These are phyloP conservation scores for Rhizopogon vesiculosus DNA, from an alignment of 768 basidiomycete genomes.

Conservation along the genomic window DNA sequence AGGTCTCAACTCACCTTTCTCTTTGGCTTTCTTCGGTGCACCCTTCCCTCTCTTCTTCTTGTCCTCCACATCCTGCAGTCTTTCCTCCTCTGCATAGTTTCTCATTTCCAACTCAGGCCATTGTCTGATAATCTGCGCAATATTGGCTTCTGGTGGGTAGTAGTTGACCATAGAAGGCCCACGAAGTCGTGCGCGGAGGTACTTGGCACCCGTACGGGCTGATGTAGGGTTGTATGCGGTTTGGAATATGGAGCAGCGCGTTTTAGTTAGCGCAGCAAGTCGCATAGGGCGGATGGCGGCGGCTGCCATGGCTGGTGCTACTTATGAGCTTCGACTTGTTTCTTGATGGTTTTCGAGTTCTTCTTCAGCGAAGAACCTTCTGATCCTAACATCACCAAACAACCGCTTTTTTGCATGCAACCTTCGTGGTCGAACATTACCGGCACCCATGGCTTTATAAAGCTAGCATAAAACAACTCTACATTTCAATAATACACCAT, in stretches of 20 bases:
- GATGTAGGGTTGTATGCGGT: slow-evolving; percentile 84
- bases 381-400: slow-evolving; percentile 27
- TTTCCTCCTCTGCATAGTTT: slow-evolving; percentile 62
- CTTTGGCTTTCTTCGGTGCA: slow-evolving; percentile 75
- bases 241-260: slow-evolving; percentile 76
- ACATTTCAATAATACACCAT: not conserved
- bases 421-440: not conserved
- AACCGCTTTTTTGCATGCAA: slow-evolving; percentile 4
- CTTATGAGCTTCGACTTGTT: not conserved
- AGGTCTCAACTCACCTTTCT: slow-evolving; percentile 43
- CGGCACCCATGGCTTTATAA: not conserved
- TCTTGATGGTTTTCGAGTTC: not conserved
- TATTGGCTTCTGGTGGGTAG: slow-evolving; percentile 62
- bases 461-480: not conserved
- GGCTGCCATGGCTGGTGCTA: slow-evolving; percentile 12
- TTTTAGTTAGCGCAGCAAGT: slow-evolving; percentile 54
- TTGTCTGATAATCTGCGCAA: slow-evolving; percentile 45
- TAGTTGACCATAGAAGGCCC: slow-evolving; percentile 87
- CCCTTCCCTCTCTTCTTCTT: slow-evolving; percentile 78
- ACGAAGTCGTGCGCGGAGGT: slow-evolving; percentile 74
- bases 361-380: slow-evolving; percentile 9
- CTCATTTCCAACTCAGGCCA: slow-evolving; percentile 58
- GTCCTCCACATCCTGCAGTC: slow-evolving; percentile 63
- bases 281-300: slow-evolving; percentile 41
- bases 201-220: slow-evolving; percentile 86